phyloP scores from a whole-genome alignment of 2,329 filamentous ascomycete genomes.

The Daldinia eschscholtzii region DNA sequence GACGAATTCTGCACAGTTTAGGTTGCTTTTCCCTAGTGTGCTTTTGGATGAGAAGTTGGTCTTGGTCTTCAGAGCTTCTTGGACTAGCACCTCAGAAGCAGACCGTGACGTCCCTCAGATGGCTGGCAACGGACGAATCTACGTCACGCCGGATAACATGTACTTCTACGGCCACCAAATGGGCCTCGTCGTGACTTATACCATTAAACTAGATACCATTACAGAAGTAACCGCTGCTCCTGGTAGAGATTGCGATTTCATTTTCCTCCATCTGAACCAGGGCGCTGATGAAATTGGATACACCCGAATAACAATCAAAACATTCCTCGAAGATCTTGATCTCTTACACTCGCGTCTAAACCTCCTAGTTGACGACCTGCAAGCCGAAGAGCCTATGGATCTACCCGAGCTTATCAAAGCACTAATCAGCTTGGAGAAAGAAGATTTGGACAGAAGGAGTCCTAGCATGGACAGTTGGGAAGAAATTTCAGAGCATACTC shows the following conservation, averaged over 20 bases:
- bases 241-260: constrained; percentile 91
- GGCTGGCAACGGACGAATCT: constrained; percentile 78
- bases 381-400: constrained; percentile 76
- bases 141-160: constrained; percentile 86
- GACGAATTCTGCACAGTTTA: constrained; percentile 92
- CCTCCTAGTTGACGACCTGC: constrained; percentile 83
- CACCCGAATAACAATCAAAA: constrained; percentile 86
- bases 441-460: constrained; percentile 69
- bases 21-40: constrained; percentile 87
- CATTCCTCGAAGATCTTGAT: constrained; percentile 88
- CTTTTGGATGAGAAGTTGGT: constrained; percentile 84
- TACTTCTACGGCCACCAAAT: constrained; percentile 98
- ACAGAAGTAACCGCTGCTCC: constrained; percentile 90
- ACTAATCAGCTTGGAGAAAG: constrained; percentile 80
- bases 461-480: constrained; percentile 93
- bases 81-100: constrained; percentile 69
- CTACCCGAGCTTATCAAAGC: constrained; percentile 78
- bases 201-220: constrained; percentile 80
- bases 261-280: constrained; percentile 82
- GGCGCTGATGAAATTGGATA: constrained; percentile 73
- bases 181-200: constrained; percentile 87
- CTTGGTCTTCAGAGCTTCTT: constrained; percentile 92
- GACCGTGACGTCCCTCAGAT: constrained; percentile 66
- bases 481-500: constrained; percentile 73
- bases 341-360: constrained; percentile 88